Base-by-base conservation (phyloP, 176 grass and related monocot species). In the Alloteropsis semialata region DNA sequence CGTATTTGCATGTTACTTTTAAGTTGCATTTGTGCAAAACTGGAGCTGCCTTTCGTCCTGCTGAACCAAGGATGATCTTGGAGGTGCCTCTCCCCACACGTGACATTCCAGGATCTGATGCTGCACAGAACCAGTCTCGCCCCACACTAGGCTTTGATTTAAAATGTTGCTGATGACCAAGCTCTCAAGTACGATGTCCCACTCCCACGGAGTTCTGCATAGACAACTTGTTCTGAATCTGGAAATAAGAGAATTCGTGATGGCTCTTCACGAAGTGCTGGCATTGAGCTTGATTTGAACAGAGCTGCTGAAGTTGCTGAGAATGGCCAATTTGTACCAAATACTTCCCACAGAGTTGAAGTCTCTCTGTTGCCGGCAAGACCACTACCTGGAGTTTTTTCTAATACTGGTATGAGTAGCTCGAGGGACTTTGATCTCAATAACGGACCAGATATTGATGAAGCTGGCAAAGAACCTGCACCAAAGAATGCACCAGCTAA, bases 281-380 rank as follows among this genome's bases (percentile, higher is more conserved):
- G n/a, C n/a, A n/a, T n/a, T 82, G 92, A 94, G 74, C 83, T 97
- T 84, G 94, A 97, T 44, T 85, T 97, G 76, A 97, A 97, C 51
- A 82, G 72, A 74, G 68, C 84, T 32, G 89, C 90, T 77, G 92
- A 88, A 65, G 83, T 50, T 51, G 41, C 65, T 48, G 91, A 97
- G 36, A 91, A 91, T 82, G 87, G 77, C 53, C 91, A 85, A 15
- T 83, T 80, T 34, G 39, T 82, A 41, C 48, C 68, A 11, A 87
- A 81, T 84, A 56, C 72, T 66, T 60, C 65, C 13, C 64, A 46
- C 76, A 82, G 85, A 56, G 50, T 86, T 72, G 94, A 97, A 45
- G 64, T 90, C 73, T 38, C 87, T 16, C 66, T 97, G 72, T 70
- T 91, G 45, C 65, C 84, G 0, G 29, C 75, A 81, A 93, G 81